phyloP scores from a whole-genome alignment of 2,329 filamentous ascomycete species.

The Fusarium pilosicola region DNA sequence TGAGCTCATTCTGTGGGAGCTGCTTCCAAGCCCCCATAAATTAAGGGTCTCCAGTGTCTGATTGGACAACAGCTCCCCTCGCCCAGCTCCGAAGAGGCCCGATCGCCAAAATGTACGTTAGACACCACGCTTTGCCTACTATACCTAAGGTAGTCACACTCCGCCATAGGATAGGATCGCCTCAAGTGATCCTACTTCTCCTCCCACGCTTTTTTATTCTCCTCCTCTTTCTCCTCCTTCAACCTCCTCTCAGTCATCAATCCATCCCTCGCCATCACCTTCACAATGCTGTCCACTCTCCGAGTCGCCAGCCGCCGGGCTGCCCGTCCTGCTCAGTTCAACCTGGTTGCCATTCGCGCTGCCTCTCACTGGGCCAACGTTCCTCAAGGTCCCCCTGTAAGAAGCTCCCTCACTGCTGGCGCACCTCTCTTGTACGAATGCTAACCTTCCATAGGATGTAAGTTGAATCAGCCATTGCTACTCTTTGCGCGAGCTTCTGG shows the following conservation, averaged over 20 bases:
- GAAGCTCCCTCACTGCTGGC: conserved; percentile 51
- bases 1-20: conserved; percentile 33
- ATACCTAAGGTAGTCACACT: conserved; percentile 31
- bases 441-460: conserved; percentile 50
- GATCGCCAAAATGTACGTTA: conserved; percentile 35
- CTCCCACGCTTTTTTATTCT: conserved; percentile 18
- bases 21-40: conserved; percentile 20
- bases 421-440: conserved; percentile 11
- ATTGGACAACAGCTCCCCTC: conserved; percentile 32
- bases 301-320: conserved; percentile 64
- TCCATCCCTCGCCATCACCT: conserved; percentile 11
- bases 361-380: conserved; percentile 91
- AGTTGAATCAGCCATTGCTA: conserved; percentile 37
- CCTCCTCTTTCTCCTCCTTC: conserved; percentile 24
- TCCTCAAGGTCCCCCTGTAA: conserved; percentile 91
- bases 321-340: conserved; percentile 53
- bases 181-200: conserved; percentile 31
- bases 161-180: conserved; percentile 40
- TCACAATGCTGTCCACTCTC: conserved; percentile 66
- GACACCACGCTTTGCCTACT: conserved; percentile 33
- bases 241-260: conserved; percentile 25
- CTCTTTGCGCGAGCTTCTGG: conserved; percentile 28
- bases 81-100: conserved; percentile 40
- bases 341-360: conserved; percentile 57
- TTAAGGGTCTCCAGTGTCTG: conserved; percentile 20